These are phyloP conservation scores for Solanum tacnaense DNA, from an alignment of 257 asterid species.

Conservation along the genomic window DNA sequence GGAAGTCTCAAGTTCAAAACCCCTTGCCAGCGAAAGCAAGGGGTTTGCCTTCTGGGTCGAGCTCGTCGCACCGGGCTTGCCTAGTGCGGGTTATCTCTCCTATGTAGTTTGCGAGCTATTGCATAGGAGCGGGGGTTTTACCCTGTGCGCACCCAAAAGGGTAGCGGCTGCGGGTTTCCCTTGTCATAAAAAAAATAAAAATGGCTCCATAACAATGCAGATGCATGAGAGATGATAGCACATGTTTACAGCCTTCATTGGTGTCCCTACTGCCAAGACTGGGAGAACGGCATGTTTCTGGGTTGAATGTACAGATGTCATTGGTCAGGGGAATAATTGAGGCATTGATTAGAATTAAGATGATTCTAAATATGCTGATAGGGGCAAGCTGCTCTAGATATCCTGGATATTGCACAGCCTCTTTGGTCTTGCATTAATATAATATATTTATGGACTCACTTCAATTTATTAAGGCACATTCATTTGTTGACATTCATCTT, in stretches of 20 bases:
- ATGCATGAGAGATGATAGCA: neutral
- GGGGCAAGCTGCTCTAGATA: neutral
- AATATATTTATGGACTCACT: neutral
- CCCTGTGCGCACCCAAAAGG: too few relatives aligned
- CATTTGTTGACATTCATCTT: neutral
- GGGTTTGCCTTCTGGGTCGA: too few relatives aligned
- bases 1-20: too few relatives aligned
- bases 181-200: too few relatives aligned
- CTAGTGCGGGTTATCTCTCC: too few relatives aligned
- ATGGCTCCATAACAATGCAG: neutral
- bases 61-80: too few relatives aligned
- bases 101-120: too few relatives aligned
- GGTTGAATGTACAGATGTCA: neutral
- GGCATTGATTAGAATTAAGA: neutral
- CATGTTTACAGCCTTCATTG: neutral
- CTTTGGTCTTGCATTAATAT: neutral
- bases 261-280: neutral
- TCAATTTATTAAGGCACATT: neutral
- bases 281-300: neutral
- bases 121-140: too few relatives aligned
- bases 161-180: too few relatives aligned
- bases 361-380: neutral
- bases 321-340: neutral
- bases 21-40: too few relatives aligned
- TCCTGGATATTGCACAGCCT: neutral